A percentile compares a stretch with the other conserved stretches of the same genome.
Evolutionary conservation across 108 stramenopile genomes (phyloP).

Genomic region (Fistulifera pelliculosa): DNA sequence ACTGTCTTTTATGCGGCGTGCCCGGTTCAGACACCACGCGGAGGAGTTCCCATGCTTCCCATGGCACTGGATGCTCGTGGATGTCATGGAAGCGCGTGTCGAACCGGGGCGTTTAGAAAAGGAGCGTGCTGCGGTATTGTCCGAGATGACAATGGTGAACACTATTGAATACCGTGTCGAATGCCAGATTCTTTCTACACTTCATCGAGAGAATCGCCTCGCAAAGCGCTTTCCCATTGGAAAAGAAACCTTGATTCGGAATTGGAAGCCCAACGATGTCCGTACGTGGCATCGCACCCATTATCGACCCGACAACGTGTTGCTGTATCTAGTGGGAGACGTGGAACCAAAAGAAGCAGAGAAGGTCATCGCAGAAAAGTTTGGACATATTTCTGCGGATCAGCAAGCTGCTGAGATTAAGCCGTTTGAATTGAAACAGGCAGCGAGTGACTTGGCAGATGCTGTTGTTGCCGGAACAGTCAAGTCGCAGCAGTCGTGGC

Average conservation of each 20-base stretch:
- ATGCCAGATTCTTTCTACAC: constrained; percentile 90
- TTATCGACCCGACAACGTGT: constrained; percentile 97
- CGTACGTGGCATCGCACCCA: constrained; percentile 93
- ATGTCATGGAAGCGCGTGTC: constrained; percentile 93
- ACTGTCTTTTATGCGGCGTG: constrained; percentile 97
- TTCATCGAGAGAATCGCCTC: constrained; percentile 94
- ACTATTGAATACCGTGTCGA: constrained; percentile 96
- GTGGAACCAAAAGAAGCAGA: constrained; percentile 78
- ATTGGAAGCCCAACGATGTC: constrained; percentile 88
- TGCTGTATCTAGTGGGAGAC: constrained; percentile 95
- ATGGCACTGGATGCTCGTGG: constrained; percentile 94
- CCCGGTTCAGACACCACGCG: constrained; percentile 64
- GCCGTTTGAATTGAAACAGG: constrained; percentile 54
- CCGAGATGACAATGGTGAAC: constrained; percentile 98
- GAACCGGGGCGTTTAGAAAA: constrained; percentile 90
- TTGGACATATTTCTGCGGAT: constrained; percentile 73
- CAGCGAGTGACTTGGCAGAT: constrained; percentile 61
- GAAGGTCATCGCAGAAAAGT: constrained; percentile 73
- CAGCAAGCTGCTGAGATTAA: constrained; percentile 68
- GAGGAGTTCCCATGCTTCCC: constrained; percentile 78
- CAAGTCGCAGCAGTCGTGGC: constrained; percentile 84
- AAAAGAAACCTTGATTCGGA: constrained; percentile 86
- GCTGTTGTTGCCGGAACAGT: constrained; percentile 69
- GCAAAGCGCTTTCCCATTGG: constrained; percentile 97
- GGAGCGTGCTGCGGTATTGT: constrained; percentile 91